Base-by-base conservation (phyloP, 2,329 filamentous ascomycete species). In the Penicillium sp. region DNA sequence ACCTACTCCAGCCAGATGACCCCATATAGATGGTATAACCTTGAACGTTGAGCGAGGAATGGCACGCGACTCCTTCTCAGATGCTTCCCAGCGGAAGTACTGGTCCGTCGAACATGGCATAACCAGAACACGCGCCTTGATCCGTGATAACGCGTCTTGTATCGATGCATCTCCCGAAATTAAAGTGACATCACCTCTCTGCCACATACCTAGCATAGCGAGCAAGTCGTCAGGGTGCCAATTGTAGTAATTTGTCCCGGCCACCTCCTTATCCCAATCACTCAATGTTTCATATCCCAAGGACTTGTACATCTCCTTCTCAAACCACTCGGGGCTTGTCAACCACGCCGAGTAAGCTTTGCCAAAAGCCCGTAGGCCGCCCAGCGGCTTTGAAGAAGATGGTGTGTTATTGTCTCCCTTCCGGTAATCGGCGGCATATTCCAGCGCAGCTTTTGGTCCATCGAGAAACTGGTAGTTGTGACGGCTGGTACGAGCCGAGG, bases 381-480 rank as follows among this genome's bases (percentile, higher is more conserved):
- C 43, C 6, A 19, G 13, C 12, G 43, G 3, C 10, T 12, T 19
- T 31, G 25, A 46, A 15, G 25, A 46, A 8, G 43, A 27, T 59
- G 3, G 62, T 62, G 4, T 72, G 68, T n/a, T 66, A 61, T 1
- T 69, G 57, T 25, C 63, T 71, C 38, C 66, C 13, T 69, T 65
- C 61, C 4, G 27, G 25, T 80, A 81, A 61, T 81, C 79, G 37
- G 72, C 56, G 0, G 73, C 72, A 33, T 74, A 73, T 17, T 73
- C 64, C 15, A 82, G 69, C 0, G 78, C 79, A 8, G 75, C 69
- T 21, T 75, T 77, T 0, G 79, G 78, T 0, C 80, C 79, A 60
- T 81, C 79, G 9, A 45, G 42, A 6, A 81, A 81, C 19, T 79
- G 76, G 45, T 75, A 76, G 58, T 81, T 81, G 65, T 82, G 79